Percentiles rank a stretch among this genome's conserved stretches.
phyloP scores from a whole-genome alignment of 768 basidiomycete species.

The Suillus fuscotomentosus region DNA sequence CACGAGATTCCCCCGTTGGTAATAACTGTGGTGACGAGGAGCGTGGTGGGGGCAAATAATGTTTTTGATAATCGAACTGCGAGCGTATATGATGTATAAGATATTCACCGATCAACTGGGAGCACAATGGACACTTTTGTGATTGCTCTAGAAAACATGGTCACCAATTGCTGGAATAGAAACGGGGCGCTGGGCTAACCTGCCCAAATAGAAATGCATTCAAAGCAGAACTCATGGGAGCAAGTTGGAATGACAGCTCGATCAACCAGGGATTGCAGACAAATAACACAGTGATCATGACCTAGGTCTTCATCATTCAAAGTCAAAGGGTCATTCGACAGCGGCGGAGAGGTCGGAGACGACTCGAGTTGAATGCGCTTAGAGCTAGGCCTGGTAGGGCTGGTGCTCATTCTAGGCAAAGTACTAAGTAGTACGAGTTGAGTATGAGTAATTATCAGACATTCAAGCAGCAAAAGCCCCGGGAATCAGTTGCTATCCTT shows the following conservation, averaged over 20 bases:
- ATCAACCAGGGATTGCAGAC: conserved; percentile 74
- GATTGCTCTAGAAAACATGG: conserved; percentile 58
- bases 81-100: conserved; percentile 80
- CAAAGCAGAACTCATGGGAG: conserved; percentile 93
- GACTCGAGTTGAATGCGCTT: conserved; percentile 40
- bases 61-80: conserved; percentile 78
- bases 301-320: neutral
- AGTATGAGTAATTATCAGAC: no score
- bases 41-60: conserved; percentile 67
- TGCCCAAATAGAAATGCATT: conserved; percentile 85
- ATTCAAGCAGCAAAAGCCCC: no score
- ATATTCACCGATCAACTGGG: conserved; percentile 64
- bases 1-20: conserved; percentile 28
- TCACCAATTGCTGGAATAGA: neutral
- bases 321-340: neutral
- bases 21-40: conserved; percentile 41
- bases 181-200: conserved; percentile 39
- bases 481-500: no score
- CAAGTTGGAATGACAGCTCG: conserved; percentile 81
- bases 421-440: neutral
- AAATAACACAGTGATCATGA: conserved; percentile 78
- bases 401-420: conserved; percentile 1
- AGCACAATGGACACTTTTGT: conserved; percentile 74
- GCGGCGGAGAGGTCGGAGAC: conserved; percentile 15
- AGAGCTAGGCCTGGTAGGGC: conserved; percentile 16